These are phyloP conservation scores for Suhomyces terraborum DNA, from an alignment of 1,139 yeast species.

Conservation along the genomic window DNA sequence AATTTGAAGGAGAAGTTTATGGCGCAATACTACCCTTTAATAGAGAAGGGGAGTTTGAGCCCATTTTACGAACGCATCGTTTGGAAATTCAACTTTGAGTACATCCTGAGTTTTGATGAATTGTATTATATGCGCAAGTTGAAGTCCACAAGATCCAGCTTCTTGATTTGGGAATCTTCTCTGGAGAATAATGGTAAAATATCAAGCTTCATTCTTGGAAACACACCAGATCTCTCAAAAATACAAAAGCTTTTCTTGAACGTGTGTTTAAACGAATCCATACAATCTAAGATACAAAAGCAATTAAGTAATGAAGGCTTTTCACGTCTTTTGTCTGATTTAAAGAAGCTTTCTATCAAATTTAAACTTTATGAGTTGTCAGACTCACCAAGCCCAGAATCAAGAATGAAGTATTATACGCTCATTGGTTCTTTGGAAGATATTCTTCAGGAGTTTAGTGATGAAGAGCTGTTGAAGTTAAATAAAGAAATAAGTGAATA, in stretches of 20 bases:
- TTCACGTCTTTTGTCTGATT: slow-evolving; percentile 26
- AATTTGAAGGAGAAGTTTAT: slow-evolving; percentile 34
- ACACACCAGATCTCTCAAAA: slow-evolving; percentile 21
- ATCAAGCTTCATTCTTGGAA: slow-evolving; percentile 20
- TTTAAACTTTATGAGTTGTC: slow-evolving; percentile 28
- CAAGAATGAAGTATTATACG: slow-evolving; percentile 23
- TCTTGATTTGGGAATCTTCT: slow-evolving; percentile 46
- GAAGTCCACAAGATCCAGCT: slow-evolving; percentile 29
- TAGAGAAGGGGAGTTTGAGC: slow-evolving; percentile 26
- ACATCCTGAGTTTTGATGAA: slow-evolving; percentile 30
- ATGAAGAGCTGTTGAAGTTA: neutral
- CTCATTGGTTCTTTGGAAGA: slow-evolving; percentile 10
- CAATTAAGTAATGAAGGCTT: slow-evolving; percentile 15
- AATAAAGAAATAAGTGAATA: slow-evolving; percentile 18
- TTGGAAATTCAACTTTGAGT: slow-evolving; percentile 47
- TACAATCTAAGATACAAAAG: slow-evolving; percentile 18
- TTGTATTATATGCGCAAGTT: slow-evolving; percentile 27
- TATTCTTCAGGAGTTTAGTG: slow-evolving; percentile 1
- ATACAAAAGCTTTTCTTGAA: slow-evolving; percentile 31
- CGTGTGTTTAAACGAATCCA: slow-evolving; percentile 22
- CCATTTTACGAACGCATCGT: slow-evolving; percentile 46
- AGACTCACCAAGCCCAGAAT: slow-evolving; percentile 17
- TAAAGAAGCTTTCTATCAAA: slow-evolving; percentile 36
- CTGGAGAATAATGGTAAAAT: slow-evolving; percentile 19
- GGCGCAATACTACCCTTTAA: slow-evolving; percentile 29